Evolutionary conservation across 2,329 filamentous ascomycete species (phyloP).

Genomic region (Diaporthe ilicicola): DNA sequence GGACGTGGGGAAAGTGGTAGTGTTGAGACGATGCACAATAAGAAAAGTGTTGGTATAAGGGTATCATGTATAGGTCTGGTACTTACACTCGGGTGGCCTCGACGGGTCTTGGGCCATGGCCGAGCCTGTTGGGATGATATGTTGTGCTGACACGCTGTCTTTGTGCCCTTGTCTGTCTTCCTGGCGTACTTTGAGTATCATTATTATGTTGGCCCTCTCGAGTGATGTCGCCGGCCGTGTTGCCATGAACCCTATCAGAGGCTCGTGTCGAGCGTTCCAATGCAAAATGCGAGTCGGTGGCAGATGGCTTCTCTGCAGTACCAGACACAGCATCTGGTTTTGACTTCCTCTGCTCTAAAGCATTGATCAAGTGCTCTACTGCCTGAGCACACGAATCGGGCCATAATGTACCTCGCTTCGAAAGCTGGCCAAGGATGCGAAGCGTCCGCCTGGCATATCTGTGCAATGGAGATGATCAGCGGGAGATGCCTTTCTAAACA

Average conservation of each 20-base stretch:
- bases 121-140: background rate
- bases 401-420: conserved; percentile 34
- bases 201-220: background rate
- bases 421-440: conserved; percentile 32
- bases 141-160: background rate
- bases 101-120: background rate
- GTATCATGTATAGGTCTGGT: background rate
- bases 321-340: background rate
- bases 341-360: conserved; percentile 29
- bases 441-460: conserved; percentile 35
- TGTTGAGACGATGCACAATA: background rate
- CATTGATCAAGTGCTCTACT: conserved; percentile 31
- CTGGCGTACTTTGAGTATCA: background rate
- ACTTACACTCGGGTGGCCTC: background rate
- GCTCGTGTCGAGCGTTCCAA: background rate
- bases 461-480: background rate
- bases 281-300: background rate
- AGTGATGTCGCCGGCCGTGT: background rate
- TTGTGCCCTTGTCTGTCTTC: background rate
- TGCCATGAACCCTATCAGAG: background rate
- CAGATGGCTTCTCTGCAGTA: background rate
- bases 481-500: background rate
- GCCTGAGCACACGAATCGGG: conserved; percentile 34
- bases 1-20: too few species aligned
- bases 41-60: background rate